Evolutionary conservation across 208 protist genomes (phyloP).

Genomic region (Trypanosoma brucei): DNA sequence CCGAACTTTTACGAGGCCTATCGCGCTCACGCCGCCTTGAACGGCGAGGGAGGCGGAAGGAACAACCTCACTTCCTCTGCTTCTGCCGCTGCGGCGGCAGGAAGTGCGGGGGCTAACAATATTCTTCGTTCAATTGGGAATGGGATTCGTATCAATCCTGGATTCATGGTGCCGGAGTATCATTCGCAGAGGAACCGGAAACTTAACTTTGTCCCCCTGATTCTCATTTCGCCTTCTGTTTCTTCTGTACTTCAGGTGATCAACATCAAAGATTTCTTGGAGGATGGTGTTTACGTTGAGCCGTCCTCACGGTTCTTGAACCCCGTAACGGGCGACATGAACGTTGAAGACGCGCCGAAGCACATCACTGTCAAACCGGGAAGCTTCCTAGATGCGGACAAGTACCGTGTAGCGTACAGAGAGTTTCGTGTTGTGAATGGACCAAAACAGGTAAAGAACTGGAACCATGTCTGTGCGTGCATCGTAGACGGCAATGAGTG

Average conservation of each 20-base stretch:
- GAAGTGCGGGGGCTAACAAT: not conserved
- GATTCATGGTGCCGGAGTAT: slow-evolving; percentile 36
- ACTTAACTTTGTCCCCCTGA: slow-evolving; percentile 82
- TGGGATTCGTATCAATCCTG: slow-evolving; percentile 43
- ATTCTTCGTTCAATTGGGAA: slow-evolving; percentile 24
- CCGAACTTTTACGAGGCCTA: slow-evolving; percentile 45
- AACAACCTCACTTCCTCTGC: not conserved
- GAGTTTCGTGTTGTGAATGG: slow-evolving; percentile 81
- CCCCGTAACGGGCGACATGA: slow-evolving; percentile 53
- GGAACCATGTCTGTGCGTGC: slow-evolving; percentile 83
- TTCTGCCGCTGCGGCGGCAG: not conserved
- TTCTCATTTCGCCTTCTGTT: slow-evolving; percentile 65
- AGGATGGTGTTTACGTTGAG: slow-evolving; percentile 74
- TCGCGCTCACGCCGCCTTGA: slow-evolving; percentile 7
- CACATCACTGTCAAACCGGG: slow-evolving; percentile 64
- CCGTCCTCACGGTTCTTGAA: slow-evolving; percentile 70
- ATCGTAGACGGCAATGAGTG: slow-evolving; percentile 74
- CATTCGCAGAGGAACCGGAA: slow-evolving; percentile 37
- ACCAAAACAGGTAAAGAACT: slow-evolving; percentile 60
- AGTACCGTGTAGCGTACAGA: slow-evolving; percentile 60
- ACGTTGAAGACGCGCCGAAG: slow-evolving; percentile 64
- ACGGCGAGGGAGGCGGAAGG: not conserved
- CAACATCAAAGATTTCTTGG: slow-evolving; percentile 79
- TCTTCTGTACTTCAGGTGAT: slow-evolving; percentile 76
- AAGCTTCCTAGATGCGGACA: slow-evolving; percentile 64